These are phyloP conservation scores for Podospora pseudocomata DNA, from an alignment of 495 filamentous ascomycete species.

Conservation along the genomic window DNA sequence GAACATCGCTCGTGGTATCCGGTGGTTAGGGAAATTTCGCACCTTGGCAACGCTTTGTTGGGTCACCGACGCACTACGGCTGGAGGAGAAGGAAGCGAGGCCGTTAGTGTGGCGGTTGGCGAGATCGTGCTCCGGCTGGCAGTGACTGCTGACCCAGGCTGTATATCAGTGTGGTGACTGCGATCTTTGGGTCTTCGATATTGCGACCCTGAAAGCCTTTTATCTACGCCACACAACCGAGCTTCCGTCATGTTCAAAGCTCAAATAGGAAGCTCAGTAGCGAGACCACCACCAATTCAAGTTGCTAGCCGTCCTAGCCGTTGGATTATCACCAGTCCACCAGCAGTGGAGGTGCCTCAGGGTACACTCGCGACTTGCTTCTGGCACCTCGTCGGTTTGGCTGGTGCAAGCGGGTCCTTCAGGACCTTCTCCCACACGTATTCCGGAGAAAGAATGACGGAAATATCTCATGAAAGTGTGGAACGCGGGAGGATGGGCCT, in stretches of 20 bases:
- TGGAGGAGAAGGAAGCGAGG: constrained; percentile 10
- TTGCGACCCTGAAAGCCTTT: constrained; percentile 17
- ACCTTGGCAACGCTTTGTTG: constrained; percentile 5
- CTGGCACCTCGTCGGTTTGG: not conserved
- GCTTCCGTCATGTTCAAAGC: constrained; percentile 1
- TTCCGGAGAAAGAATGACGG: not conserved
- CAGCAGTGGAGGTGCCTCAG: not conserved
- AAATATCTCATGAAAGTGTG: not conserved
- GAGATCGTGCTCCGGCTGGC: constrained; percentile 5
- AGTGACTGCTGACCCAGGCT: constrained; percentile 5
- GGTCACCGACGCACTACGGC: not conserved
- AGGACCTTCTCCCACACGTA: not conserved
- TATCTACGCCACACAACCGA: constrained; percentile 8
- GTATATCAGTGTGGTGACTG: constrained; percentile 20
- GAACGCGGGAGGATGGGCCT: not conserved
- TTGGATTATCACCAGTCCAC: not conserved
- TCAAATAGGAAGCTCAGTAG: constrained; percentile 9
- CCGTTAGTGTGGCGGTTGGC: constrained; percentile 15
- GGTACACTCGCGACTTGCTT: not conserved
- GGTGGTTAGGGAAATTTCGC: not conserved
- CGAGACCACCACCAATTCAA: not conserved
- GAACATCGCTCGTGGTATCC: constrained; percentile 5
- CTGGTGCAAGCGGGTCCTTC: not conserved
- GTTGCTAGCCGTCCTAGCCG: not conserved
- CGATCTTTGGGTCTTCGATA: constrained; percentile 13